Conservation (phyloP, 352 stramenopile genomes). For the Globisporangium uncinulatum region DNA sequence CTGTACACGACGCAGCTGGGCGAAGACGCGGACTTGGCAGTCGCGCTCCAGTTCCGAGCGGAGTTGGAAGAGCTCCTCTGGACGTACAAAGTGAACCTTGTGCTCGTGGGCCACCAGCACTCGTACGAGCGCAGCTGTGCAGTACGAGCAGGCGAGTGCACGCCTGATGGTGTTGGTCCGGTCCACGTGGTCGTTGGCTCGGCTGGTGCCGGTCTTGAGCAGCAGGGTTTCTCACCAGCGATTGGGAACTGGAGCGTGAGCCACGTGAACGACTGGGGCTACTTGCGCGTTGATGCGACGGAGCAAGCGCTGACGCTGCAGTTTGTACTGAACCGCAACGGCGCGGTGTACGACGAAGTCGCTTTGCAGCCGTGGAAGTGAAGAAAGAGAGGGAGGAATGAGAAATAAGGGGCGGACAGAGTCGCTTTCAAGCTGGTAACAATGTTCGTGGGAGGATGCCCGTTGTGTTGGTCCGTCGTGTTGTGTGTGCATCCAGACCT, state of each 20-base stretch:
- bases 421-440: too few species aligned
- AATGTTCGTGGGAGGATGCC: too few species aligned
- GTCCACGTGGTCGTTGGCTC: conserved; percentile 88
- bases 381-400: neutral
- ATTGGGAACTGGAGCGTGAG: conserved; percentile 78
- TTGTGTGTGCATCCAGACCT: too few species aligned
- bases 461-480: too few species aligned
- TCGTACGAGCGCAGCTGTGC: conserved; percentile 51
- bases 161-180: conserved; percentile 50
- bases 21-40: conserved; percentile 22
- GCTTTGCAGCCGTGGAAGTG: conserved; percentile 50
- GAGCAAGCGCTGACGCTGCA: conserved; percentile 62
- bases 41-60: conserved; percentile 26
- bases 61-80: conserved; percentile 34
- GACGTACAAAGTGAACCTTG: conserved; percentile 42
- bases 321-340: conserved; percentile 80
- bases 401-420: too few species aligned
- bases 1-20: conserved; percentile 42
- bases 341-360: conserved; percentile 73
- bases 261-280: conserved; percentile 76
- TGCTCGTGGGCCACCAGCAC: conserved; percentile 54
- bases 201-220: conserved; percentile 70
- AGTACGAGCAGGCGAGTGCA: conserved; percentile 54
- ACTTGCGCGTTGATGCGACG: conserved; percentile 57
- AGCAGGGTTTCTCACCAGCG: conserved; percentile 48